Conservation (phyloP, 2,329 filamentous ascomycete genomes). For the Diaporthe sp. region DNA sequence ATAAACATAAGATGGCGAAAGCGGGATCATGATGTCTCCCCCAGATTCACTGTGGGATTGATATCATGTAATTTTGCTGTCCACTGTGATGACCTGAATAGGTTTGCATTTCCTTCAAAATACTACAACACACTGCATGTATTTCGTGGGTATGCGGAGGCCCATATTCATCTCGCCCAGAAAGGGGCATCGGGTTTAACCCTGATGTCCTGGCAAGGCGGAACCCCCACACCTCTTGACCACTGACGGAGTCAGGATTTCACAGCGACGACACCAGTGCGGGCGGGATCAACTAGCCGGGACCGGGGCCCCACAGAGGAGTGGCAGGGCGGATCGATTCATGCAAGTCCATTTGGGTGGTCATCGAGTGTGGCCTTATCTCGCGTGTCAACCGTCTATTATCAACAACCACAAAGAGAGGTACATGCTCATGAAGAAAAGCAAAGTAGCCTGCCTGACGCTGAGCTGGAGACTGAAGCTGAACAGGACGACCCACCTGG, state of each 20-base stretch:
- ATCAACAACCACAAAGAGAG: constrained; percentile 1
- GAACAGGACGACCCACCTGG: constrained; percentile 4
- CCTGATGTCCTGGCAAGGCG: neutral
- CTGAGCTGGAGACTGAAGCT: neutral
- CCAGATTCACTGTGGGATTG: too few species aligned
- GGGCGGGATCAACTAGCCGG: constrained; percentile 22
- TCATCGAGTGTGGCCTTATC: constrained; percentile 16
- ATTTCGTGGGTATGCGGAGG: too few species aligned
- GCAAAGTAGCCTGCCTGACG: neutral
- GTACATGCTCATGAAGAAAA: neutral
- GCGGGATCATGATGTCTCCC: too few species aligned
- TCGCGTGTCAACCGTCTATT: neutral
- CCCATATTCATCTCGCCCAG: neutral
- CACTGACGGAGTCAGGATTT: neutral
- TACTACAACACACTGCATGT: neutral
- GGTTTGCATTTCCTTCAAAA: neutral
- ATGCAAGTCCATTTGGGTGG: constrained; percentile 17
- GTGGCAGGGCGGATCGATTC: constrained; percentile 16
- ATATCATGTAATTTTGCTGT: too few species aligned
- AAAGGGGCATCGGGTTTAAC: neutral
- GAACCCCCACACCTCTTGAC: neutral
- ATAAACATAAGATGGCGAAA: too few species aligned
- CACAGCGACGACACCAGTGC: neutral
- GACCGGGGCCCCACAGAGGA: constrained; percentile 23
- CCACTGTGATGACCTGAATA: neutral